These are phyloP conservation scores for Excoecaria agallocha DNA, from an alignment of 345 rosid species.

Conservation along the genomic window DNA sequence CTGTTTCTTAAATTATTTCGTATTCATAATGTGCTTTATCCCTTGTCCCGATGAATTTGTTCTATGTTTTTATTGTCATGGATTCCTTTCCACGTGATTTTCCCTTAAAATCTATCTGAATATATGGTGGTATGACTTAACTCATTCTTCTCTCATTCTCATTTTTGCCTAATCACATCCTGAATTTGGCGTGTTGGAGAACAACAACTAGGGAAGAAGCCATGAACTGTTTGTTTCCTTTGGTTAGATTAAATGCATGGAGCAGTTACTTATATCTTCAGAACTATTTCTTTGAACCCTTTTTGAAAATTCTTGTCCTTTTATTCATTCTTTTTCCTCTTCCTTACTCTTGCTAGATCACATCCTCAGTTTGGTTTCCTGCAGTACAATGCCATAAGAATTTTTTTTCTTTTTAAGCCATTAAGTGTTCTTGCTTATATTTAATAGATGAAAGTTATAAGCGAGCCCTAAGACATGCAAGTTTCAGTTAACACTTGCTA, in stretches of 20 bases:
- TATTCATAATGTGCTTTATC: conserved; percentile 8
- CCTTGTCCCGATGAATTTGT: not conserved
- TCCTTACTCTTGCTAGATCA: not conserved
- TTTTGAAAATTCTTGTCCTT: not conserved
- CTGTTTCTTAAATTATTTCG: conserved; percentile 12
- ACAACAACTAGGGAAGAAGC: not conserved
- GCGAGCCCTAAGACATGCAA: not conserved
- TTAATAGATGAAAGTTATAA: not conserved
- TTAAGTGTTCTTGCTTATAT: not conserved
- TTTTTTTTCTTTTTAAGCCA: not conserved
- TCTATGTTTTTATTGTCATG: not conserved
- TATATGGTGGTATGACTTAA: not conserved
- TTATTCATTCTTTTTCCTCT: not conserved
- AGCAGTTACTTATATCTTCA: not conserved
- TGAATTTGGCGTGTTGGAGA: not conserved
- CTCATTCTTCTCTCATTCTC: not conserved
- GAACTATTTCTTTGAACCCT: not conserved
- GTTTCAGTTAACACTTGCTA: not conserved
- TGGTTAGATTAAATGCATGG: not conserved
- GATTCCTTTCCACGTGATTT: conserved; percentile 1
- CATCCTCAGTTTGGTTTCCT: not conserved
- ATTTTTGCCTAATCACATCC: not conserved
- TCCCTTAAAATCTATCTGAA: not conserved
- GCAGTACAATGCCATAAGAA: not conserved
- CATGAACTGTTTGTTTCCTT: not conserved